Evolutionary conservation across 2,329 filamentous ascomycete genomes (phyloP).

Genomic region (Onygenales sp.): DNA sequence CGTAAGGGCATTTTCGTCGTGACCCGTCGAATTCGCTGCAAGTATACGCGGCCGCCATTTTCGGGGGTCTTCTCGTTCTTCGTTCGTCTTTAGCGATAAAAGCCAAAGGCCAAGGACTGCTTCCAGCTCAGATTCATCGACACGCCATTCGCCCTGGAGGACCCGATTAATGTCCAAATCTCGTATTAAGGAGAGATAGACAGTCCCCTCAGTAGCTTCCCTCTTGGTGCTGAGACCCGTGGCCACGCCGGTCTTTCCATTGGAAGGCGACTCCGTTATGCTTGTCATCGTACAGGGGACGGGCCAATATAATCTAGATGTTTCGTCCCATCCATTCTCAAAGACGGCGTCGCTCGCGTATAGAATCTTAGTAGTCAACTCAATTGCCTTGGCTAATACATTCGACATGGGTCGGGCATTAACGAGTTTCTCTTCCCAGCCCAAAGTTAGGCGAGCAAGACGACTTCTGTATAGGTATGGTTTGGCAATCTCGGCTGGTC

Average conservation of each 20-base stretch:
- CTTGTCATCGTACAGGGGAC: neutral
- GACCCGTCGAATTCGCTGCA: conserved; percentile 13
- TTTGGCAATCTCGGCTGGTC: neutral
- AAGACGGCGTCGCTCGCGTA: conserved; percentile 1
- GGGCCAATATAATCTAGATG: neutral
- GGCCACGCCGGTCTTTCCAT: neutral
- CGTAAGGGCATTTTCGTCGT: conserved; percentile 10
- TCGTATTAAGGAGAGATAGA: conserved; percentile 5
- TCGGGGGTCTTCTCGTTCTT: neutral
- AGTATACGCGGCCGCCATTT: neutral
- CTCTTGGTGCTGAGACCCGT: neutral
- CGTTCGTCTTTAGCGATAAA: conserved; percentile 17
- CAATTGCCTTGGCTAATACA: neutral
- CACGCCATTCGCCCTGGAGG: conserved; percentile 13
- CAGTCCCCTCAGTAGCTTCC: neutral
- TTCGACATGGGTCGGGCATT: neutral
- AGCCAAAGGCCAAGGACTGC: conserved; percentile 24
- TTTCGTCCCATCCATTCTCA: neutral
- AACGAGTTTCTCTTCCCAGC: conserved; percentile 3
- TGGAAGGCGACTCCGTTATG: neutral
- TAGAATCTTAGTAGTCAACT: neutral
- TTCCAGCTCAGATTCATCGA: conserved; percentile 20
- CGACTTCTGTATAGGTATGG: neutral
- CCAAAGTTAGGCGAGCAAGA: neutral
- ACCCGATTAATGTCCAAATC: neutral